Evolutionary conservation across 2,329 filamentous ascomycete species (phyloP).

Genomic region (Penicillium sp.): DNA sequence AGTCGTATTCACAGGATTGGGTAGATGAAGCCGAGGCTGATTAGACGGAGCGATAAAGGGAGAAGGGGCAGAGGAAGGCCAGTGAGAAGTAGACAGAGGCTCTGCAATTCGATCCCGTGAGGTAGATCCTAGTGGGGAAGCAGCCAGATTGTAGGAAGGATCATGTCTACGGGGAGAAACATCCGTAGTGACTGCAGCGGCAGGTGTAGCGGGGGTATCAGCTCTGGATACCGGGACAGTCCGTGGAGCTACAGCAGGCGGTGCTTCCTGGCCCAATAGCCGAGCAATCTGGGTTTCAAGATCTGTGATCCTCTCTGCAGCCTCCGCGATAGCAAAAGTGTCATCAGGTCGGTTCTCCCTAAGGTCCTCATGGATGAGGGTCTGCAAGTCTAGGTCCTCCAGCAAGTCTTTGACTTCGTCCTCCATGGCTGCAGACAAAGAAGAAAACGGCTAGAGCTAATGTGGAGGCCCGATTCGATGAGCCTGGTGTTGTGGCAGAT

Average conservation of each 20-base stretch:
- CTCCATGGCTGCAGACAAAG: slow-evolving; percentile 18
- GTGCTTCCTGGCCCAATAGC: slow-evolving; percentile 11
- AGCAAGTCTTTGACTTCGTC: slow-evolving; percentile 29
- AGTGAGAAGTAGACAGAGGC: slow-evolving; percentile 7
- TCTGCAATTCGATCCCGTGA: not conserved
- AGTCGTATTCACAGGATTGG: slow-evolving; percentile 1
- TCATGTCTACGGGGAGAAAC: not conserved
- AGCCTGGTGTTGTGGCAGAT: not conserved
- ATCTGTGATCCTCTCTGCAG: slow-evolving; percentile 22
- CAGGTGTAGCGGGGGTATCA: not conserved
- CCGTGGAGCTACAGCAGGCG: not conserved
- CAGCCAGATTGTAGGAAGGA: not conserved
- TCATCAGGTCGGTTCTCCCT: slow-evolving; percentile 24
- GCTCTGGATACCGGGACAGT: not conserved
- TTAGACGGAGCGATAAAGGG: slow-evolving; percentile 8
- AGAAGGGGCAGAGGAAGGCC: slow-evolving; percentile 18
- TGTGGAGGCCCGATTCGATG: not conserved
- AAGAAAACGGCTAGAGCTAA: not conserved
- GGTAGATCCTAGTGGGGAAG: not conserved
- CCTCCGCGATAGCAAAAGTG: slow-evolving; percentile 25
- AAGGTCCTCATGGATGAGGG: slow-evolving; percentile 31
- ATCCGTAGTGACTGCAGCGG: not conserved
- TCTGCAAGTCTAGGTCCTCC: slow-evolving; percentile 33
- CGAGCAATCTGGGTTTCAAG: slow-evolving; percentile 25
- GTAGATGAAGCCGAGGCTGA: not conserved